A percentile compares a stretch with the other conserved stretches of the same genome.
phyloP scores from a whole-genome alignment of 768 basidiomycete genomes.

The Russula sp. region DNA sequence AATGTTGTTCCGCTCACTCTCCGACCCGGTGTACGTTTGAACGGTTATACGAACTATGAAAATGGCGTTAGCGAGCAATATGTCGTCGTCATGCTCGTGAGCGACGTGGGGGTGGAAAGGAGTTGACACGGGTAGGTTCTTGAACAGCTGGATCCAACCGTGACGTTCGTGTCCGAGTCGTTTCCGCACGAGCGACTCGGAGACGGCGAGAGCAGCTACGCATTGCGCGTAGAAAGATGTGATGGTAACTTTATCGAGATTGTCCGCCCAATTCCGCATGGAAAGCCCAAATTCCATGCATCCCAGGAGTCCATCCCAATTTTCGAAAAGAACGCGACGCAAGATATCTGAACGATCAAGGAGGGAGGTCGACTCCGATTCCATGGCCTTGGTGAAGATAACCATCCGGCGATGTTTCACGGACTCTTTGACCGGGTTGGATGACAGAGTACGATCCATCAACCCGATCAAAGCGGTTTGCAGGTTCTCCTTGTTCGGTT shows the following conservation, averaged over 20 bases:
- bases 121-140: no score
- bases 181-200: no score
- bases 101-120: no score
- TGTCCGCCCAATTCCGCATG: neutral
- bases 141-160: no score
- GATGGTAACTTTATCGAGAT: neutral
- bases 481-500: neutral
- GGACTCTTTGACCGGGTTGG: neutral
- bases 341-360: constrained; percentile 5
- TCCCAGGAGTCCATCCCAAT: constrained; percentile 7
- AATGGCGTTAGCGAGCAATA: neutral
- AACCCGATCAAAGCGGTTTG: neutral
- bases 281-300: constrained; percentile 11
- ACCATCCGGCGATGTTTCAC: constrained; percentile 16
- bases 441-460: constrained; percentile 16
- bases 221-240: constrained; percentile 14
- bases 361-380: neutral
- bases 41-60: neutral
- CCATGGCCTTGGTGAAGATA: neutral
- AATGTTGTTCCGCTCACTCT: no score
- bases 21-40: neutral
- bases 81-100: no score
- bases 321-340: constrained; percentile 7
- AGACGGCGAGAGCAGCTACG: neutral
- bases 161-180: no score